These are phyloP conservation scores for Fusarium staphyleae DNA, from an alignment of 2,329 filamentous ascomycete species.

Conservation along the genomic window DNA sequence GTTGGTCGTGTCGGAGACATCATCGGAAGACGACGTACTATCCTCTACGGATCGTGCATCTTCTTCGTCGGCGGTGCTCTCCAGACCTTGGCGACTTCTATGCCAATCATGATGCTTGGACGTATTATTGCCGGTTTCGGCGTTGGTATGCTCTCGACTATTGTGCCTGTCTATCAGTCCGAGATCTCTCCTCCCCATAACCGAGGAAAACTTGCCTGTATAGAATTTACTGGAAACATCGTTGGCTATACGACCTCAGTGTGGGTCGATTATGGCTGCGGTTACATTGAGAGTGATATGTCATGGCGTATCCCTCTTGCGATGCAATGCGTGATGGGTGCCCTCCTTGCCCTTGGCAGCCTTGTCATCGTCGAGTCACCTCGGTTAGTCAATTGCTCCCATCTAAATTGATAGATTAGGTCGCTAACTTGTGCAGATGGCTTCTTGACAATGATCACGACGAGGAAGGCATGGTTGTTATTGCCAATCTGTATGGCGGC, in stretches of 20 bases:
- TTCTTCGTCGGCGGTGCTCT: slow-evolving; percentile 86
- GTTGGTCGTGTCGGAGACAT: slow-evolving; percentile 92
- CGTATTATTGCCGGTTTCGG: slow-evolving; percentile 85
- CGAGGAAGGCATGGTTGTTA: slow-evolving; percentile 97
- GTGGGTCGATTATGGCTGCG: slow-evolving; percentile 98
- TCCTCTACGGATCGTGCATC: slow-evolving; percentile 90
- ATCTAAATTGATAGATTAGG: slow-evolving; percentile 8
- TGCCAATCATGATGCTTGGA: slow-evolving; percentile 88
- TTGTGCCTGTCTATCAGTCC: slow-evolving; percentile 92
- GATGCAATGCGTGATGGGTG: slow-evolving; percentile 95
- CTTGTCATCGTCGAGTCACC: slow-evolving; percentile 96
- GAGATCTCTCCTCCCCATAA: slow-evolving; percentile 97
- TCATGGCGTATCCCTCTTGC: slow-evolving; percentile 90
- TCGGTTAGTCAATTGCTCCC: slow-evolving; percentile 62
- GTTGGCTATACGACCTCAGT: slow-evolving; percentile 95
- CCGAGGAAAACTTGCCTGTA: slow-evolving; percentile 92
- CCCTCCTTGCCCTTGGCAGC: slow-evolving; percentile 82
- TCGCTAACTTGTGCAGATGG: slow-evolving; percentile 69
- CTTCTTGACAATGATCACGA: slow-evolving; percentile 97
- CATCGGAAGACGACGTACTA: slow-evolving; percentile 87
- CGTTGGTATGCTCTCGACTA: slow-evolving; percentile 88
- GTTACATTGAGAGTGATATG: slow-evolving; percentile 82
- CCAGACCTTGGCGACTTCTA: slow-evolving; percentile 81
- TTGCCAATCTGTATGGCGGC: slow-evolving; percentile 94
- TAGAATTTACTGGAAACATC: slow-evolving; percentile 98